Percentiles rank a stretch among this genome's conserved stretches.
phyloP scores from a whole-genome alignment of 768 basidiomycete species.

The Termitomyces sp. region DNA sequence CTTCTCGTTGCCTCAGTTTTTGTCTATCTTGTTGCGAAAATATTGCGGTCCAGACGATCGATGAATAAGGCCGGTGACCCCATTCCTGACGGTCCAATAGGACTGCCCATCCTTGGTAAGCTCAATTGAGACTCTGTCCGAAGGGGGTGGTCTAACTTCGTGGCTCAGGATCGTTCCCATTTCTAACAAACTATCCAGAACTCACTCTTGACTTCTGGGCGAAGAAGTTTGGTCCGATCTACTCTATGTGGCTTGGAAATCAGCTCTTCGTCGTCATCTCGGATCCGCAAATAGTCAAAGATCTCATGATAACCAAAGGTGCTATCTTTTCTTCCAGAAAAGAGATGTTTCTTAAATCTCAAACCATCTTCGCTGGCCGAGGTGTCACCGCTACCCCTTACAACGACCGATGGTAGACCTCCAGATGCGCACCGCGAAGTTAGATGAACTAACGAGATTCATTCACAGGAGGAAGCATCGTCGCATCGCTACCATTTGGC shows the following conservation, averaged over 20 bases:
- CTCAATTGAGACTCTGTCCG: neutral
- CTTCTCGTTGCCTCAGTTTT: slow-evolving; percentile 18
- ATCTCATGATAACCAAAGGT: slow-evolving; percentile 40
- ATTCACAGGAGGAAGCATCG: slow-evolving; percentile 36
- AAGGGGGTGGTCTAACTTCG: neutral
- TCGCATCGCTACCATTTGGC: slow-evolving; percentile 27
- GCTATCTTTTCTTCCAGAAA: slow-evolving; percentile 43
- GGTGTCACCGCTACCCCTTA: slow-evolving; percentile 41
- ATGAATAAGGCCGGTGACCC: slow-evolving; percentile 14
- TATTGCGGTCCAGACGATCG: slow-evolving; percentile 5
- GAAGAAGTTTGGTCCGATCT: slow-evolving; percentile 36
- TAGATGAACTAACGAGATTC: neutral
- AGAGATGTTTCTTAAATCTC: slow-evolving; percentile 37
- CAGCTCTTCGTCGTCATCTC: slow-evolving; percentile 43
- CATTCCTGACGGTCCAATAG: slow-evolving; percentile 18
- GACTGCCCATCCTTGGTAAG: slow-evolving; percentile 18
- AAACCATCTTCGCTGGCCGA: slow-evolving; percentile 37
- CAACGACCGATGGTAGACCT: slow-evolving; percentile 32
- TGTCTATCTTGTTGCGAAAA: slow-evolving; percentile 14
- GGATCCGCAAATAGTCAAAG: slow-evolving; percentile 36
- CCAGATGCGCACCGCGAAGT: neutral
- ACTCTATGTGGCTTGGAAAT: slow-evolving; percentile 41
- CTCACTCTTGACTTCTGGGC: slow-evolving; percentile 36
- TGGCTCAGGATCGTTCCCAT: slow-evolving; percentile 28
- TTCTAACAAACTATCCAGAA: slow-evolving; percentile 37